Evolutionary conservation across 345 rosid species (phyloP).

Genomic region (Orychophragmus violaceus): DNA sequence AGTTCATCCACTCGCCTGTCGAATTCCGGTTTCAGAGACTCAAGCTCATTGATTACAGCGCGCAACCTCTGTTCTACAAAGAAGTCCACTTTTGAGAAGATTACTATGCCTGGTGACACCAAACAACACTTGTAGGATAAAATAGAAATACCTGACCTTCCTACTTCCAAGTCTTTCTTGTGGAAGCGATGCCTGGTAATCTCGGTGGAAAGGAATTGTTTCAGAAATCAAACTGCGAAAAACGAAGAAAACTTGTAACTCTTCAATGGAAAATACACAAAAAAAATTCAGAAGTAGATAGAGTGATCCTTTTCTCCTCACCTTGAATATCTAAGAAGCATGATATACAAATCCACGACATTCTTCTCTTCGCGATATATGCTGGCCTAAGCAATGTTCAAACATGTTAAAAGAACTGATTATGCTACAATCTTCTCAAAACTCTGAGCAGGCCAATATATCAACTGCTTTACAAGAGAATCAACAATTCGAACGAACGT

Average conservation of each 20-base stretch:
- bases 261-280: background rate
- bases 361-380: conserved; percentile 85
- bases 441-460: background rate
- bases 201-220: conserved; percentile 90
- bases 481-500: background rate
- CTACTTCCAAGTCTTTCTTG: conserved; percentile 54
- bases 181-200: conserved; percentile 49
- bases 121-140: conserved; percentile 17
- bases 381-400: conserved; percentile 49
- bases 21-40: conserved; percentile 73
- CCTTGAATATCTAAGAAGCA: conserved; percentile 92
- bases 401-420: background rate
- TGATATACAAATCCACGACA: conserved; percentile 82
- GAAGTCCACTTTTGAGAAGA: background rate
- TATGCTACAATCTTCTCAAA: background rate
- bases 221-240: conserved; percentile 82
- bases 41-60: conserved; percentile 72
- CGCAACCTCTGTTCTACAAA: conserved; percentile 51
- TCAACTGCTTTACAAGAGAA: background rate
- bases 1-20: conserved; percentile 45
- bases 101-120: background rate
- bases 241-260: conserved; percentile 10
- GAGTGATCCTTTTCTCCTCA: conserved; percentile 15
- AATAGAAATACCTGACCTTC: conserved; percentile 51
- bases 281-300: background rate